Evolutionary conservation across 768 basidiomycete genomes (phyloP), one percentile per base, ranked within the genome.

Genomic region (Suillus luteus): DNA sequence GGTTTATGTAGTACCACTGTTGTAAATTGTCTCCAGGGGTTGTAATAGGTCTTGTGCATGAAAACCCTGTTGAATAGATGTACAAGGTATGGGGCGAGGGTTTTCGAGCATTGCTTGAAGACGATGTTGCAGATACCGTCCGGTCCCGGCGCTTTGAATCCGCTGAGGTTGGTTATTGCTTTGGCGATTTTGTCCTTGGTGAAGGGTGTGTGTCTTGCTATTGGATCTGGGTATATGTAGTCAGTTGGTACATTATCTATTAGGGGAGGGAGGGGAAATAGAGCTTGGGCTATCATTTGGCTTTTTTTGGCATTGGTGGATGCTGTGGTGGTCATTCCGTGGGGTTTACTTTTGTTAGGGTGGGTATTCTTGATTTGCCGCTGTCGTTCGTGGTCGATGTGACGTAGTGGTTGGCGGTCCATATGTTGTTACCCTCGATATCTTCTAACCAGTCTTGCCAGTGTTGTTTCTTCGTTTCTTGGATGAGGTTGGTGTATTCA

Each of bases 371-470:
- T 15, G 60, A 37, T 7, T 55, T 44, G 17, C 60, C 55, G 17
- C 60, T 31, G 31, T 65, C 62, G 4, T 17, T 46, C 0, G 60
- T 35, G 5, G 59, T 31, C n/a, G 44, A 15, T 43, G 44, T 40
- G 6, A 60, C 22, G 41, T 63, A 68, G 3, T 60, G 55, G 27
- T 63, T 59, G 7, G 67, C 67, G 0, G 58, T 67, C 73, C 71
- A 74, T 1, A 75, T 58, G 15, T 65, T 58, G 11, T 60, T 61
- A 0, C 67, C 65, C 5, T 63, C 55, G 0, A 67, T 51, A 9
- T 65, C 58, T n/a, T 69, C 68, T 10, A 77, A 67, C 62, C 68
- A 79, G 3, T 71, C 62, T 60, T 9, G 19, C 44, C 44, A 72
- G 54, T 69, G 68, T 17, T 62, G 60, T 0, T 57, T 61, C 60